phyloP scores from a whole-genome alignment of 805 yeast genomes.

The Lipomyces lipofer region DNA sequence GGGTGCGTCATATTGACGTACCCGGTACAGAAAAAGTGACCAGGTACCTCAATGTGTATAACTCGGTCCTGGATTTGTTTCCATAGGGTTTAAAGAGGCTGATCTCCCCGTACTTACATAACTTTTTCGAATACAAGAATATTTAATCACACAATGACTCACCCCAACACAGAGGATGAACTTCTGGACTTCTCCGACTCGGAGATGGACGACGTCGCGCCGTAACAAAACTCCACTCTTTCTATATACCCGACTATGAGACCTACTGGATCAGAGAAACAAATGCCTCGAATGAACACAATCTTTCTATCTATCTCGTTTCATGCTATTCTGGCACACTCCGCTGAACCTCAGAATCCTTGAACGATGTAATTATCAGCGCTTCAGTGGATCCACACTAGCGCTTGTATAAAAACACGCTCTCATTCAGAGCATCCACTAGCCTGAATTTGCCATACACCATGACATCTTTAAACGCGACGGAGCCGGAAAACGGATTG shows the following conservation, averaged over 20 bases:
- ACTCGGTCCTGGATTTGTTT: background rate
- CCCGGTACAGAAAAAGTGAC: background rate
- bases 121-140: too few species aligned
- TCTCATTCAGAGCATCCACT: conserved; percentile 39
- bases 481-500: conserved; percentile 47
- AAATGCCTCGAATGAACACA: conserved; percentile 14
- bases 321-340: conserved; percentile 4
- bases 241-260: too few species aligned
- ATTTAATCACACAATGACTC: too few species aligned
- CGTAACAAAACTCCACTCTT: too few species aligned
- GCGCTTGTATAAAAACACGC: conserved; percentile 9
- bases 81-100: too few species aligned
- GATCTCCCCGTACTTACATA: too few species aligned
- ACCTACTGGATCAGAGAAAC: too few species aligned
- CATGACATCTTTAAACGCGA: conserved; percentile 47
- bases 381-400: conserved; percentile 1
- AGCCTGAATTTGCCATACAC: conserved; percentile 49
- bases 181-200: too few species aligned
- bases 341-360: conserved; percentile 3
- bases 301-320: background rate
- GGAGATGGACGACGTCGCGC: too few species aligned
- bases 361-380: conserved; percentile 6
- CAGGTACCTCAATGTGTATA: background rate
- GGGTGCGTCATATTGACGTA: background rate
- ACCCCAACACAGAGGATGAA: too few species aligned